phyloP scores from a whole-genome alignment of 176 grass and related monocot species.

The Sorghum bicolor region DNA sequence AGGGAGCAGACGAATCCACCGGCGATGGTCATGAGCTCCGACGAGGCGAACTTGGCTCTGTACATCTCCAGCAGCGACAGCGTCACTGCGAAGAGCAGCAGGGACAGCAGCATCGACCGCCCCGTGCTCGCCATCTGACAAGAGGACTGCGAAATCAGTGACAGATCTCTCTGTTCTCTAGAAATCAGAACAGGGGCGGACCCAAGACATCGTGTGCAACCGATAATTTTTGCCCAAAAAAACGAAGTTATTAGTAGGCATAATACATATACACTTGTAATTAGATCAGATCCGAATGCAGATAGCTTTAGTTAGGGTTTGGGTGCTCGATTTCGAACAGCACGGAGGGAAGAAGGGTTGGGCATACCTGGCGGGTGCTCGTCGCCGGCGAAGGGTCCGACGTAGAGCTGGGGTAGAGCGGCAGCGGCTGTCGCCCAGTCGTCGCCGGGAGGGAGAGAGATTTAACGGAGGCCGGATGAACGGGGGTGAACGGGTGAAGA shows the following conservation, averaged over 20 bases:
- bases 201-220: neutral
- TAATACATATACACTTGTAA: neutral
- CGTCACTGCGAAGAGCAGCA: conserved; percentile 73
- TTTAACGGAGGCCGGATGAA: neutral
- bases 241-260: neutral
- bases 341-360: neutral
- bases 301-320: neutral
- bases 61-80: conserved; percentile 97
- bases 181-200: neutral
- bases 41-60: conserved; percentile 73
- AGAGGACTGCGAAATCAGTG: neutral
- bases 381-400: neutral
- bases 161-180: neutral
- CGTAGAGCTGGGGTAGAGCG: neutral
- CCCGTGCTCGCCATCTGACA: conserved; percentile 61
- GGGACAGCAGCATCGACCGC: conserved; percentile 82
- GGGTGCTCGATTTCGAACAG: neutral
- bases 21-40: conserved; percentile 89
- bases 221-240: neutral
- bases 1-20: conserved; percentile 90
- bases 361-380: neutral
- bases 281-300: neutral
- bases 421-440: neutral
- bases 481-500: neutral
- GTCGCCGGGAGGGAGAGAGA: neutral